Evolutionary conservation across 1,284 basidiomycete species (phyloP).

Genomic region (Cronartium quercuum): DNA sequence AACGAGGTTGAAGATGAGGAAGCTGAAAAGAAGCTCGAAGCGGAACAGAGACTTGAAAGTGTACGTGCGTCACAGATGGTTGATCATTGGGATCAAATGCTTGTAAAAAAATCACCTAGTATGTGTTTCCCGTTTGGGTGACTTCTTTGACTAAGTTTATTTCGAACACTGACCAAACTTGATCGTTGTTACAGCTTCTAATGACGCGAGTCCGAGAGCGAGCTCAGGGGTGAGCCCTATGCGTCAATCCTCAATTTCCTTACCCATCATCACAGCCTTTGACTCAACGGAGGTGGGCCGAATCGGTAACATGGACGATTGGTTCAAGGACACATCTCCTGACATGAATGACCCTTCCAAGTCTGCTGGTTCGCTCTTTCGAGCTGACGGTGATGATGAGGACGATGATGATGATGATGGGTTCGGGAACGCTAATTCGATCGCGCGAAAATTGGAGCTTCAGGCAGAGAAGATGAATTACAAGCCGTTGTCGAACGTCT

Average conservation of each 20-base stretch:
- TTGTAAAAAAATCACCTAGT: constrained; percentile 11
- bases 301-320: constrained; percentile 21
- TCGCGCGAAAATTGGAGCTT: constrained; percentile 31
- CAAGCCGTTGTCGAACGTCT: constrained; percentile 20
- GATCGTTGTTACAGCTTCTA: background rate
- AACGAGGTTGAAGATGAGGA: background rate
- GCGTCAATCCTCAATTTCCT: constrained; percentile 4
- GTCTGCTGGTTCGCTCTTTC: background rate
- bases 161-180: background rate
- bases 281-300: background rate
- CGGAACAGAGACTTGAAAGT: background rate
- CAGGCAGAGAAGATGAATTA: constrained; percentile 31
- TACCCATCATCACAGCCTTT: constrained; percentile 9
- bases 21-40: background rate
- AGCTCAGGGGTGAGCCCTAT: background rate
- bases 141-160: background rate
- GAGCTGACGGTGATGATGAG: background rate
- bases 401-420: constrained; percentile 10
- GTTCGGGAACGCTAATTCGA: constrained; percentile 17
- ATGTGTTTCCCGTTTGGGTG: background rate
- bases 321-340: constrained; percentile 22
- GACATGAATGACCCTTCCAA: background rate
- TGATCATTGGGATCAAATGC: constrained; percentile 24
- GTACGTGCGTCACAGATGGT: constrained; percentile 2
- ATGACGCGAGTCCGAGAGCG: background rate